These are phyloP conservation scores for Dothiorella sarmentorum DNA, from an alignment of 2,329 filamentous ascomycete genomes.

Conservation along the genomic window DNA sequence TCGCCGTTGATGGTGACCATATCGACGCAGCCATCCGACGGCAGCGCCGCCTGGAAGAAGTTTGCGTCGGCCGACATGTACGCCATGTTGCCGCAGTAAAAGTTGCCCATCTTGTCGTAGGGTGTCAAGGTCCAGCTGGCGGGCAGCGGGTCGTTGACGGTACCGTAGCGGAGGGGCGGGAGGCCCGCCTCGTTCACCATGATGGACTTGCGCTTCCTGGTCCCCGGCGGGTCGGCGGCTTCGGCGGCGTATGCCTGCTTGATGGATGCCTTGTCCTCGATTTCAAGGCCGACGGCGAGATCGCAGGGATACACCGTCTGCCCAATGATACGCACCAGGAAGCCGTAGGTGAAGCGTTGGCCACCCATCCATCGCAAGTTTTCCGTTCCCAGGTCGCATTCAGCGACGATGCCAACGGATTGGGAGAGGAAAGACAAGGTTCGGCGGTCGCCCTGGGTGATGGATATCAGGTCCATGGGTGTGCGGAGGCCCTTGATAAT, in stretches of 20 bases:
- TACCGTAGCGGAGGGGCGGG: slow-evolving; percentile 74
- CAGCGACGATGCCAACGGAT: slow-evolving; percentile 82
- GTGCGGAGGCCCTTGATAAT: slow-evolving; percentile 86
- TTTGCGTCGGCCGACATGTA: slow-evolving; percentile 84
- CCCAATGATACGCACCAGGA: slow-evolving; percentile 71
- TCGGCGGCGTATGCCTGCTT: slow-evolving; percentile 63
- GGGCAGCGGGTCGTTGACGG: slow-evolving; percentile 72
- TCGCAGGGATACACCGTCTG: slow-evolving; percentile 86
- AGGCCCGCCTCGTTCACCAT: slow-evolving; percentile 44
- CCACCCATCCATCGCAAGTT: slow-evolving; percentile 90
- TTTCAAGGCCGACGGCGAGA: slow-evolving; percentile 77
- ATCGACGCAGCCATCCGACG: slow-evolving; percentile 82
- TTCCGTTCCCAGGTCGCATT: slow-evolving; percentile 86
- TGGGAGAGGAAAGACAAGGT: slow-evolving; percentile 88
- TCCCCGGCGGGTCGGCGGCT: slow-evolving; percentile 23
- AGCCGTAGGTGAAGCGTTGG: slow-evolving; percentile 78
- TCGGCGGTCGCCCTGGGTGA: slow-evolving; percentile 75
- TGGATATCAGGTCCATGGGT: slow-evolving; percentile 77
- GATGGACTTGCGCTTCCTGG: slow-evolving; percentile 24
- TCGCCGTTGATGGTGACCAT: slow-evolving; percentile 77
- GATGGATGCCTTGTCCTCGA: slow-evolving; percentile 70
- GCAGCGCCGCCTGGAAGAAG: slow-evolving; percentile 81
- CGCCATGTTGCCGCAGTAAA: slow-evolving; percentile 93
- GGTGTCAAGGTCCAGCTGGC: slow-evolving; percentile 71
- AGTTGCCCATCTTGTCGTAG: slow-evolving; percentile 78